Conservation (phyloP, 495 filamentous ascomycete genomes). For the Hyaloscypha bicolor region DNA sequence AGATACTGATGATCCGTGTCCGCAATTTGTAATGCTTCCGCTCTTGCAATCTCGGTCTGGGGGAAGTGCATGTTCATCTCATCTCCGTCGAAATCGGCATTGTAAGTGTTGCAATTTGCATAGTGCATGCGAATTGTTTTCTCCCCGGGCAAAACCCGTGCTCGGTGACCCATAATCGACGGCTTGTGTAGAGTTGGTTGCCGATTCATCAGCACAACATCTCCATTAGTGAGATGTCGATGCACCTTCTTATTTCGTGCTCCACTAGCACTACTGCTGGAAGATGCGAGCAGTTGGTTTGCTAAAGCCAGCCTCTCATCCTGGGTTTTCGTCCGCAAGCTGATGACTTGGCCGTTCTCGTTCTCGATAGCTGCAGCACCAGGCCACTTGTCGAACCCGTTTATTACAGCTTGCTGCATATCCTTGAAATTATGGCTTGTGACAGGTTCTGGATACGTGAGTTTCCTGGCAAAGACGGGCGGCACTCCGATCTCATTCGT, state of each 20-base stretch:
- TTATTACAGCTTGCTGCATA: slow-evolving; percentile 94
- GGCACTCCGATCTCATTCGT: slow-evolving; percentile 98
- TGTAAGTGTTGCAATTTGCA: slow-evolving; percentile 99
- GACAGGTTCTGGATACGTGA: slow-evolving; percentile 97
- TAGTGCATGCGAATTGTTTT: slow-evolving; percentile 99
- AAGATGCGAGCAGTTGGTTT: slow-evolving; percentile 90
- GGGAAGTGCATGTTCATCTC: slow-evolving; percentile 99
- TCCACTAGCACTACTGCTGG: slow-evolving; percentile 71
- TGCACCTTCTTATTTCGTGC: slow-evolving; percentile 94
- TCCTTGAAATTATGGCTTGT: slow-evolving; percentile 96
- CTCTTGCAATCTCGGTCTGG: slow-evolving; percentile 90
- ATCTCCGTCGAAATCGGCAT: slow-evolving; percentile 99
- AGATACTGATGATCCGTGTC: slow-evolving; percentile 98
- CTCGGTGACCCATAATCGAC: slow-evolving; percentile 99
- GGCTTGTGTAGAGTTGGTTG: slow-evolving; percentile 99
- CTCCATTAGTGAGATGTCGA: slow-evolving; percentile 92
- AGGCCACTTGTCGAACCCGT: slow-evolving; percentile 91
- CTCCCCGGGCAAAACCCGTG: slow-evolving; percentile 87
- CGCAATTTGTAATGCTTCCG: slow-evolving; percentile 88
- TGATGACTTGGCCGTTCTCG: slow-evolving; percentile 89
- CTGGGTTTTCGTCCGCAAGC: slow-evolving; percentile 77
- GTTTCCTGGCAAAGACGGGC: slow-evolving; percentile 91
- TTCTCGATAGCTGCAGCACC: slow-evolving; percentile 94
- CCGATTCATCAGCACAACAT: slow-evolving; percentile 98
- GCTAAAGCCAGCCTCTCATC: slow-evolving; percentile 86